Evolutionary conservation across 2,329 filamentous ascomycete species (phyloP).

Genomic region (Zymoseptoria tritici): DNA sequence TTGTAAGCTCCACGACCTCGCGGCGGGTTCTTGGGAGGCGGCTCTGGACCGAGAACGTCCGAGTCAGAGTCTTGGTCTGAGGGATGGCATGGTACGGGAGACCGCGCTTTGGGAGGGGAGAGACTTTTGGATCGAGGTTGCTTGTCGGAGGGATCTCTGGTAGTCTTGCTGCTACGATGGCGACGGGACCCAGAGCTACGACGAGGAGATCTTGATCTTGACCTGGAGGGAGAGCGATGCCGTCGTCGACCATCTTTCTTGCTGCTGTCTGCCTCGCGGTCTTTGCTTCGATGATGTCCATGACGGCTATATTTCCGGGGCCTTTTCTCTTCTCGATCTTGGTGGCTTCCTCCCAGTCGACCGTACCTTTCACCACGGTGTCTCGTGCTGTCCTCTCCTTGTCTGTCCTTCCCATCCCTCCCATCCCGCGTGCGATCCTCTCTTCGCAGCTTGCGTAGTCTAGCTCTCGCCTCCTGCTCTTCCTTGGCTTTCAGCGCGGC

Average conservation of each 20-base stretch:
- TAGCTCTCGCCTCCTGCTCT: conserved; percentile 65
- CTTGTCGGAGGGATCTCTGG: not conserved
- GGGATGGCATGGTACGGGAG: not conserved
- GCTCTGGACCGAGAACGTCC: conserved; percentile 67
- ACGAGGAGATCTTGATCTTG: conserved; percentile 1
- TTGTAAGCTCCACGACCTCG: conserved; percentile 61
- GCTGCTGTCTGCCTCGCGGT: not conserved
- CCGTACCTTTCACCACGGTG: not conserved
- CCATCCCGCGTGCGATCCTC: conserved; percentile 9
- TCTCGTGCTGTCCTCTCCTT: conserved; percentile 1
- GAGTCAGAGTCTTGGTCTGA: conserved; percentile 37
- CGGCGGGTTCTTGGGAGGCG: conserved; percentile 37
- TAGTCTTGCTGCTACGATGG: not conserved
- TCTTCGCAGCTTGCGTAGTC: conserved; percentile 52
- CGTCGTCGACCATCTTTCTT: conserved; percentile 1
- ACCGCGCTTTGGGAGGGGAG: not conserved
- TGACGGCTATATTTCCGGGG: not conserved
- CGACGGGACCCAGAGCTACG: not conserved
- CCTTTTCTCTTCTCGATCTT: not conserved
- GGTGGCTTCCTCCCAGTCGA: not conserved
- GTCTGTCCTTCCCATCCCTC: conserved; percentile 7
- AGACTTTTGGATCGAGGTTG: not conserved
- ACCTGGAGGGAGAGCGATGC: conserved; percentile 2
- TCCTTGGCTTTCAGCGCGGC: conserved; percentile 77
- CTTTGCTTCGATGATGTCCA: not conserved